Base-by-base conservation (phyloP, 768 basidiomycete genomes). In the Xanthoconium purpureum region DNA sequence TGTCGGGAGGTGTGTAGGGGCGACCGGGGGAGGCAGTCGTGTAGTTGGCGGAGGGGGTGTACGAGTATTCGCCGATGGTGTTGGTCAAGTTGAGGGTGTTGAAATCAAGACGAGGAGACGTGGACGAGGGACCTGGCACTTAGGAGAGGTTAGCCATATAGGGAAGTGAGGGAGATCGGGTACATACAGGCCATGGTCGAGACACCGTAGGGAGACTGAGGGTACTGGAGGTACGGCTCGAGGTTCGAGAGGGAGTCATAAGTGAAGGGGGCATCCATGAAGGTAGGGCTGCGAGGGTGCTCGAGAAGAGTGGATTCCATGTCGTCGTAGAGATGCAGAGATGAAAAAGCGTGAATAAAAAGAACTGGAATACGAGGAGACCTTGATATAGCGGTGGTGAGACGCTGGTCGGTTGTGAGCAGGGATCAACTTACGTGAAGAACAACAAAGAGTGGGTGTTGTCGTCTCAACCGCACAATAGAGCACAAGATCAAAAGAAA, bases 201-300 rank as follows among this genome's bases (percentile, higher is more conserved):
- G 49, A 86, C 81, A 70, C 81, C 82, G 58, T 85, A 88, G 42
- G 78, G 75, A 11, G 84, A 80, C 62, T 84, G 80, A 36, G 86
- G 86, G 71, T 87, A 87, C 73, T 86, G 84, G 62, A 89, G 81
- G 70, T 88, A 90, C 57, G 70, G 73, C 60, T 80, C 77, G 51
- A 78, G 74, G 58, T 75, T 73, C 30, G 73, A 70, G 51, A 77
- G 70, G 29, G 76, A 62, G 68, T 81, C 80, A 65, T 79, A 81
- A 55, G 74, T 62, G 67, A 76, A 78, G 54, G 78, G 63, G 50
- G 74, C 63, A 61, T 81, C 79, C 70, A 80, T 77, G 71, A 81
- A 79, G 71, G 74, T 75, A 66, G 78, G 72, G 72, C 76, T 71
- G 72, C 78, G 77, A 54, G 75, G 73, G 74, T 77, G 76, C 71